phyloP scores from a whole-genome alignment of 1,284 basidiomycete genomes.

The Cutaneotrichosporon mucoides region DNA sequence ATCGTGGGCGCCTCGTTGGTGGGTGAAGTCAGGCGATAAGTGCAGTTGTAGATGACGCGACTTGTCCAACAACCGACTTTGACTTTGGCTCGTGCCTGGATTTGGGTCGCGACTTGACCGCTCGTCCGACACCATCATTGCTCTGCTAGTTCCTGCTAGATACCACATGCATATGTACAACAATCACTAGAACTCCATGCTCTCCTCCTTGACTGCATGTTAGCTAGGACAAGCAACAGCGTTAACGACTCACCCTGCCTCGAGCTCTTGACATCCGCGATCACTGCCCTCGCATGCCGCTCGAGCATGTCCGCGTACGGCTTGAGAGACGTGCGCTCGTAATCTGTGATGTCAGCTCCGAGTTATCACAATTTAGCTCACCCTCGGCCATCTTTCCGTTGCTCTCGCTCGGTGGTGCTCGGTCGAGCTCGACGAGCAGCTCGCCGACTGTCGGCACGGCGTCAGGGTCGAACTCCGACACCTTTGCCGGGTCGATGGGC shows the following conservation, averaged over 20 bases:
- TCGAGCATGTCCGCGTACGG: constrained; percentile 90
- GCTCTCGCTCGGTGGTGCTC: constrained; percentile 7
- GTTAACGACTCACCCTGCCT: background rate
- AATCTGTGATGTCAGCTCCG: constrained; percentile 36
- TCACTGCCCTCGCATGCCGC: constrained; percentile 57
- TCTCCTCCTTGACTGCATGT: constrained; percentile 29
- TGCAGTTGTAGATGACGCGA: too few relatives aligned
- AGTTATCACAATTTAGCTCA: background rate
- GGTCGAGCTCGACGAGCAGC: constrained; percentile 69
- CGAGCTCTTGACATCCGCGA: constrained; percentile 41
- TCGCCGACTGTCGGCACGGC: constrained; percentile 80
- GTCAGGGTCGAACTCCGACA: constrained; percentile 83
- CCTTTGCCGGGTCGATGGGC: constrained; percentile 71
- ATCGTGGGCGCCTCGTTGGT: too few relatives aligned
- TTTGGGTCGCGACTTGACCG: too few relatives aligned
- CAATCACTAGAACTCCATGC: constrained; percentile 28
- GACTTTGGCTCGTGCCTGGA: too few relatives aligned
- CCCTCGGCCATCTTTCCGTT: constrained; percentile 13
- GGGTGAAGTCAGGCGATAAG: too few relatives aligned
- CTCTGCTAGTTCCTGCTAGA: background rate
- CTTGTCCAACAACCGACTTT: too few relatives aligned
- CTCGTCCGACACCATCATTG: too few relatives aligned
- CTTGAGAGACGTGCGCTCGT: constrained; percentile 60
- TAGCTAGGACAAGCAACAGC: too few relatives aligned
- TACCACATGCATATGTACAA: constrained; percentile 8